Evolutionary conservation across 148 eudicot genomes (phyloP), one percentile per base, ranked within the genome.

Genomic region (Agrostemma githago): DNA sequence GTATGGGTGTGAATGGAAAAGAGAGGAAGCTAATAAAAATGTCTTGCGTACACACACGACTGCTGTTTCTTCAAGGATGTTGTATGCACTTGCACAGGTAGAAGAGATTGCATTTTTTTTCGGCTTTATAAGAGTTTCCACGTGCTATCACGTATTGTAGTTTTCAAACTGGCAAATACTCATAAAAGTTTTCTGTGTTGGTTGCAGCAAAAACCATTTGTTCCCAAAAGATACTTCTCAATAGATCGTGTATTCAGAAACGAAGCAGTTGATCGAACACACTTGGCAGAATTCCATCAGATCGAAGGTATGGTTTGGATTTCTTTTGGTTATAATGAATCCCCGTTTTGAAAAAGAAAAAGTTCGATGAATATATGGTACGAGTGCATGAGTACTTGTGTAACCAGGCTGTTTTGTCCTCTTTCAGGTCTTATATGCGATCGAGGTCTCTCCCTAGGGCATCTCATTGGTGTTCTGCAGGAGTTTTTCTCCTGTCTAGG

Each of bases 201-300:
- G 70, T 69, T 72, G 77, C 85, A 95, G 97, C 72, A 70, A 70
- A 76, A 83, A 83, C 85, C 86, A 9, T 96, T 96, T 81, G 79
- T 81, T n/a, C 94, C 97, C 40, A 84, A 85, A 72, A 92, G 82
- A 78, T 92, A 92, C 82, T 95, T 87, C 73, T 92, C 97, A 12
- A 89, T 95, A 62, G 98, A 95, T 62, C 97, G 98, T 19, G 97
- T 95, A 26, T 95, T 95, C 81, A 90, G 98, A 88, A 95, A 95
- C 77, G 98, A 95, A 89, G 98, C 98, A 42, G 98, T 95, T 54
- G 97, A 92, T 77, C 88, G 99, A 72, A 95, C 99, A 10, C 97
- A 92, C 79, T 87, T 95, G 71, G 99, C 99, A 0, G 97, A 95
- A 84, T 95, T 94, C 75, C 98, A 94, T 76, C 97, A 92, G 82